Base-by-base conservation (phyloP, 495 filamentous ascomycete genomes). In the Lasiosphaeria ovina region DNA sequence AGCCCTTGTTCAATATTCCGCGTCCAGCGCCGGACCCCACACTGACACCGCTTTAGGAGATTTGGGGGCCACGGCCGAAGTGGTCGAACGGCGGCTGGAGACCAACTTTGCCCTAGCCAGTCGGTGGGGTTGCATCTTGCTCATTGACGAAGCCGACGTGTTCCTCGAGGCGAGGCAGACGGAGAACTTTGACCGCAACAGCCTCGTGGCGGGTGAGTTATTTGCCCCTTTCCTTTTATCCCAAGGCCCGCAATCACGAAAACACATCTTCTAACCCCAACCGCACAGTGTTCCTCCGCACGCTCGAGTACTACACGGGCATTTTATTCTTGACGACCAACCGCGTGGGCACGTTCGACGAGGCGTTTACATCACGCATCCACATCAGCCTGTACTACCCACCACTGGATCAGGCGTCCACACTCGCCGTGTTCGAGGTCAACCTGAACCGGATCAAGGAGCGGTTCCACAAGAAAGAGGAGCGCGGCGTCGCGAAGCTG, bases 241-340 rank as follows among this genome's bases (percentile, higher is more conserved):
- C 2, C 24, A 24, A 24, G 2, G 24, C 2, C 24, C 2, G 2
- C 24, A 24, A 24, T 24, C 24, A 24, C n/a, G 24, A 24, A 2
- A 24, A 2, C 24, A 2, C 24, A 0, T 24, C 24, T 24, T 24
- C 24, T 24, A 24, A 24, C 24, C 24, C 38, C 38, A 42, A 3
- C 12, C 12, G 6, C 11, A 40, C 33, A 62, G 68, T 61, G 4
- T 87, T 87, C 61, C 71, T 87, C 0, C 74, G 85, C 2, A 72
- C 75, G 0, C 70, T 87, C 0, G 85, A 87, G 54, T 87, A 84
- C 63, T 88, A 86, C 57, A 59, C 73, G 0, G 84, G 84, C 5
- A 82, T 86, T 33, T 71, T 86, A 0, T 83, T 86, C 63, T 67
- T 87, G 3, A 85, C 84, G 0, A 84, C 82, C 1, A 87, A 85